phyloP scores from a whole-genome alignment of 306 rosid species.

The Herpetospermum pedunculosum region DNA sequence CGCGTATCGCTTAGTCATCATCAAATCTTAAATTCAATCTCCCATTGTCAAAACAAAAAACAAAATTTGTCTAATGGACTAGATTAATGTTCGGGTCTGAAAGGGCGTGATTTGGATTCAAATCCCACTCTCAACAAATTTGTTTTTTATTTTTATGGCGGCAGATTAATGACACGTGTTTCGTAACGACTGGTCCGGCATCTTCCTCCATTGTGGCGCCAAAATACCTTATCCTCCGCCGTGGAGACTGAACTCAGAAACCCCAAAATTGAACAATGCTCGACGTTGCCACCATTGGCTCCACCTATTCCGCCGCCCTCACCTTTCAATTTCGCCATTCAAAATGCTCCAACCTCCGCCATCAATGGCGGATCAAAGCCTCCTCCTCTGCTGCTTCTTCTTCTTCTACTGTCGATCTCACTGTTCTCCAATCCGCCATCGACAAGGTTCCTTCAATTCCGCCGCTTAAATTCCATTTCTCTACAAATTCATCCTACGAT shows the following conservation, averaged over 20 bases:
- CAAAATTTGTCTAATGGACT: neutral
- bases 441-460: slow-evolving; percentile 41
- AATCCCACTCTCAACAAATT: slow-evolving; percentile 37
- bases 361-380: slow-evolving; percentile 25
- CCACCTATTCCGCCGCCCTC: neutral
- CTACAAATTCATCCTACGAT: too few relatives aligned
- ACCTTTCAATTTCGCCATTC: neutral
- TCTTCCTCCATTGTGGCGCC: slow-evolving; percentile 5
- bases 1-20: too few relatives aligned
- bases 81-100: slow-evolving; percentile 3
- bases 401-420: slow-evolving; percentile 73
- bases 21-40: too few relatives aligned
- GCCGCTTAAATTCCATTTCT: neutral
- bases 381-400: slow-evolving; percentile 76
- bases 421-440: slow-evolving; percentile 63
- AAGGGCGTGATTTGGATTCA: slow-evolving; percentile 24
- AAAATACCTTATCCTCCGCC: slow-evolving; percentile 10
- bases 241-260: neutral
- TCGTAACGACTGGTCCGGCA: neutral
- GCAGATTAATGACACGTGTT: neutral
- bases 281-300: neutral
- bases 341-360: slow-evolving; percentile 17
- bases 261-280: neutral
- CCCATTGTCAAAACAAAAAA: too few relatives aligned
- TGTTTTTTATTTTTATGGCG: neutral